Evolutionary conservation across 2,329 filamentous ascomycete genomes (phyloP).

Genomic region (Aspergillus versicolor): DNA sequence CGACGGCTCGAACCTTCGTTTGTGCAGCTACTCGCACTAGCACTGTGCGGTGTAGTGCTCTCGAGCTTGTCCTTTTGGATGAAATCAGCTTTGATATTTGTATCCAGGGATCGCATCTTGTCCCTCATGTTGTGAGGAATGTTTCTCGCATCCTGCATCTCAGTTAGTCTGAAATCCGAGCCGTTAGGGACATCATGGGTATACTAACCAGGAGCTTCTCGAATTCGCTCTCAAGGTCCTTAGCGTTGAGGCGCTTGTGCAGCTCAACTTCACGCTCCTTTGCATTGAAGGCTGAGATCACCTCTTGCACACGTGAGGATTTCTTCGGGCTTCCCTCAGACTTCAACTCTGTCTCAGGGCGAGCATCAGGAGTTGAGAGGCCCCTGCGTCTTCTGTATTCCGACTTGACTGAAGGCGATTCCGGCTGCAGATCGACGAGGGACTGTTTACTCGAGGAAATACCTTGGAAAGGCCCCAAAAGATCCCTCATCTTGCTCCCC

Average conservation of each 20-base stretch:
- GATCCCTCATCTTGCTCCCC: constrained; percentile 40
- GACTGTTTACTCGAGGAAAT: constrained; percentile 25
- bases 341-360: constrained; percentile 28
- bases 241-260: constrained; percentile 48
- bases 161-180: constrained; percentile 8
- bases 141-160: constrained; percentile 74
- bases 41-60: constrained; percentile 52
- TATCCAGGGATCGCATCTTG: constrained; percentile 87
- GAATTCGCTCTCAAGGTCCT: constrained; percentile 62
- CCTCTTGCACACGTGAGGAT: constrained; percentile 61
- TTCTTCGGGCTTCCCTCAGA: constrained; percentile 43
- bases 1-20: constrained; percentile 31
- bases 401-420: constrained; percentile 20
- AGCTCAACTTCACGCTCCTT: constrained; percentile 51
- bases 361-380: constrained; percentile 34
- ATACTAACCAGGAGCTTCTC: constrained; percentile 59
- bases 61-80: constrained; percentile 84
- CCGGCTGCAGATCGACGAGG: constrained; percentile 10
- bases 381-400: constrained; percentile 24
- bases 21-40: constrained; percentile 30
- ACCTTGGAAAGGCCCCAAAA: constrained; percentile 29
- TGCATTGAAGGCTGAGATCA: constrained; percentile 62
- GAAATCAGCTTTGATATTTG: constrained; percentile 93
- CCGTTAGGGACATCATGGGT: neutral
- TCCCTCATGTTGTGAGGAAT: constrained; percentile 91